Conservation (phyloP, 257 asterid species). For the Echium plantagineum region DNA sequence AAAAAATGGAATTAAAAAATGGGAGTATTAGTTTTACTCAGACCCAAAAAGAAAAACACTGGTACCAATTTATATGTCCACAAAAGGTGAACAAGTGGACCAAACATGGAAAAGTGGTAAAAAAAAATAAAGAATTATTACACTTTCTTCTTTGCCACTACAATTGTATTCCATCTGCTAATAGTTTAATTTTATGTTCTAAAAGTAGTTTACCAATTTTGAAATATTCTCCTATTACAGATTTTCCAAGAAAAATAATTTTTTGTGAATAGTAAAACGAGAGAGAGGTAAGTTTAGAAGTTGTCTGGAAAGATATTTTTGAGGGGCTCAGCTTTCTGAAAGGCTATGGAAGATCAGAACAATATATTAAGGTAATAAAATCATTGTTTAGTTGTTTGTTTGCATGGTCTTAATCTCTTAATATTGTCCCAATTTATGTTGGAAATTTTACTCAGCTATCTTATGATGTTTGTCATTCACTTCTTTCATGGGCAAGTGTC, state of each 20-base stretch:
- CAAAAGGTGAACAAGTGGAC: neutral
- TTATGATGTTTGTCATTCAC: constrained; percentile 6
- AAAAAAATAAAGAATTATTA: too few species aligned
- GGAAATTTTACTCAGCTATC: constrained; percentile 7
- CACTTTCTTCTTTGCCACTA: neutral
- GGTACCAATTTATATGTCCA: neutral
- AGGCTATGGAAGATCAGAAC: constrained; percentile 33
- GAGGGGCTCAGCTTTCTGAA: constrained; percentile 46
- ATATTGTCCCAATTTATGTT: constrained; percentile 25
- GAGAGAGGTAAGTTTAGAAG: neutral
- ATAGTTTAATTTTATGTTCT: neutral
- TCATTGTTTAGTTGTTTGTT: constrained; percentile 5
- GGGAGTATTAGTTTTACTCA: too few species aligned
- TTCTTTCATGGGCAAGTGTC: constrained; percentile 15
- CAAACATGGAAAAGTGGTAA: neutral
- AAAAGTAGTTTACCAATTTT: constrained; percentile 9
- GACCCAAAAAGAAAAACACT: too few species aligned
- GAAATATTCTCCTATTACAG: constrained; percentile 3
- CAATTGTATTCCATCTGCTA: neutral
- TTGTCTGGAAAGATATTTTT: constrained; percentile 17
- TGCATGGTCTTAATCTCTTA: constrained; percentile 21
- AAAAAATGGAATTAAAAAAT: too few species aligned
- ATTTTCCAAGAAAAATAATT: constrained; percentile 3
- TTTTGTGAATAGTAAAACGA: constrained; percentile 10
- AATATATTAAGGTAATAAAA: constrained; percentile 27